Evolutionary conservation across 2,329 filamentous ascomycete species (phyloP).

Genomic region (Penicillium sp.): DNA sequence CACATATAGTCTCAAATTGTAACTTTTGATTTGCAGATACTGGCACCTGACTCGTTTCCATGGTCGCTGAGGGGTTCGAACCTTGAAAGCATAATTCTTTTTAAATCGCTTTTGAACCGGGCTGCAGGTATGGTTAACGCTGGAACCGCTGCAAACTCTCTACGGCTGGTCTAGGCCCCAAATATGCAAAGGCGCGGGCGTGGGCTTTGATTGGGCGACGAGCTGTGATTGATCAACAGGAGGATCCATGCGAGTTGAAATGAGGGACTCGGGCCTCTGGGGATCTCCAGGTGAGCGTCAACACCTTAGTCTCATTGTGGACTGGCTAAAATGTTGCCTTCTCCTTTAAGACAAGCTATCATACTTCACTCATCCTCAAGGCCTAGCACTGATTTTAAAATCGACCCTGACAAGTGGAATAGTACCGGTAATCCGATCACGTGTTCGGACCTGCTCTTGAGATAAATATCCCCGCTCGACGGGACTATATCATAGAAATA

Average conservation of each 20-base stretch:
- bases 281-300: not conserved
- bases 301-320: not conserved
- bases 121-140: not conserved
- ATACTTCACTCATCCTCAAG: too few species aligned
- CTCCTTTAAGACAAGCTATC: not conserved
- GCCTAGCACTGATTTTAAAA: too few species aligned
- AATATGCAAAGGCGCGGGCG: not conserved
- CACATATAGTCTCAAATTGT: not conserved
- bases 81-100: not conserved
- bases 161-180: not conserved
- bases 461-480: not conserved
- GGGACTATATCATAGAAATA: not conserved
- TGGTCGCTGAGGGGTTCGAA: not conserved
- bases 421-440: constrained; percentile 4
- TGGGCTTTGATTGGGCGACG: not conserved
- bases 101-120: not conserved
- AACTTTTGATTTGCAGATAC: not conserved
- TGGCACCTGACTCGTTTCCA: not conserved
- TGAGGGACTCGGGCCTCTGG: not conserved
- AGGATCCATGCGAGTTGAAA: not conserved
- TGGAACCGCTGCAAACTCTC: not conserved
- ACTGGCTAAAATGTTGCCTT: not conserved
- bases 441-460: constrained; percentile 4
- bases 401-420: not conserved
- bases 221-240: not conserved